phyloP scores from a whole-genome alignment of 441 rosid genomes.

The Populus hybrid region DNA sequence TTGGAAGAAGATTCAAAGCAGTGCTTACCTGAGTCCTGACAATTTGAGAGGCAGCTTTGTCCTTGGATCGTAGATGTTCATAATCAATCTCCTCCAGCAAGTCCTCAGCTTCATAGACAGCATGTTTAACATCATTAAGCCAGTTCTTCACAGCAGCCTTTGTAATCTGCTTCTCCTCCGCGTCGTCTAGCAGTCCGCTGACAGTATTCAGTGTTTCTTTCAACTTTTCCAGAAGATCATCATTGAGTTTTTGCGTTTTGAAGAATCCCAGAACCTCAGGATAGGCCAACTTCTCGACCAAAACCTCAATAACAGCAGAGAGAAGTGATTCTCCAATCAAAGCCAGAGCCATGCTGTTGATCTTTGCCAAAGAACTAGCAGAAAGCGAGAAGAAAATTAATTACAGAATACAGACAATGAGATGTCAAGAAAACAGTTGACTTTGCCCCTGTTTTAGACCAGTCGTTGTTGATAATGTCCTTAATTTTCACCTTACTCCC shows the following conservation, averaged over 20 bases:
- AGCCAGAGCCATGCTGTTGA: conserved; percentile 11
- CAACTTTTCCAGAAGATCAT: conserved; percentile 1
- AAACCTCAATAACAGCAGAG: conserved; percentile 23
- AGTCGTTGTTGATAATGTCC: no score
- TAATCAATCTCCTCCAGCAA: conserved; percentile 16
- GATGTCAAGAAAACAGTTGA: no score
- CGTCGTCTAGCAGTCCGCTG: conserved; percentile 13
- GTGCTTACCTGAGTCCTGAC: not conserved
- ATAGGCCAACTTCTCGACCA: conserved; percentile 24
- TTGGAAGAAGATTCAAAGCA: not conserved
- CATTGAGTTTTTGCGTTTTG: not conserved
- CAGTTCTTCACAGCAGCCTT: conserved; percentile 6
- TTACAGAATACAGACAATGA: no score
- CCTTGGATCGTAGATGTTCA: not conserved
- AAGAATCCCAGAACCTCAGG: conserved; percentile 16
- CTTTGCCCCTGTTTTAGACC: no score
- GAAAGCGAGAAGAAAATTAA: no score
- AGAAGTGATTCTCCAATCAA: conserved; percentile 30
- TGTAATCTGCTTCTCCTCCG: conserved; percentile 11
- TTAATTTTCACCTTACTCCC: no score
- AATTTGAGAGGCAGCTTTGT: not conserved
- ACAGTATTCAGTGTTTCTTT: not conserved
- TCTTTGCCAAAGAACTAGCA: no score
- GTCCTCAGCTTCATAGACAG: conserved; percentile 13
- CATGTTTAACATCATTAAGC: conserved; percentile 12